These are phyloP conservation scores for Aspergillus tubingensis DNA, from an alignment of 2,329 filamentous ascomycete genomes.

Conservation along the genomic window DNA sequence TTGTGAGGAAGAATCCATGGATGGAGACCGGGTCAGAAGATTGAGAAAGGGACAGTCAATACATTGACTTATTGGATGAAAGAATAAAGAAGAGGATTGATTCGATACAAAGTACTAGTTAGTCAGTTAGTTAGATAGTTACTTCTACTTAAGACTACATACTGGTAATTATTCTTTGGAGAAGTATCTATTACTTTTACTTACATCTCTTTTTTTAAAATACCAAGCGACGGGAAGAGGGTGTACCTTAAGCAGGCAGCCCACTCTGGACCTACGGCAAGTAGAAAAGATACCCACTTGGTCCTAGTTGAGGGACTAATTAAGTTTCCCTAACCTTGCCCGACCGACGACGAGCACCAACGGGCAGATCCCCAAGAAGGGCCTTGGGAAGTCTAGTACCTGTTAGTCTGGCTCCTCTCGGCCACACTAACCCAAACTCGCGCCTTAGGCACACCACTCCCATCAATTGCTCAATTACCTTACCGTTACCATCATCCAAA, in stretches of 20 bases:
- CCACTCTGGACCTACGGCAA: conserved; percentile 4
- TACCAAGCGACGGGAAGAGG: neutral
- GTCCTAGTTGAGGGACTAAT: conserved; percentile 4
- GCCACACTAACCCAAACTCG: conserved; percentile 5
- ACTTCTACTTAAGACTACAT: too few species aligned
- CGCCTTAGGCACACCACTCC: conserved; percentile 11
- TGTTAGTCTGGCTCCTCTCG: conserved; percentile 11
- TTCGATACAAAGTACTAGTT: too few species aligned
- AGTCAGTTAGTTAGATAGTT: too few species aligned
- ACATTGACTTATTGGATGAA: too few species aligned
- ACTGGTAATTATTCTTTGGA: too few species aligned
- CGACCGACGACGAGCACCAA: conserved; percentile 13
- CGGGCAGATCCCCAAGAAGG: conserved; percentile 18
- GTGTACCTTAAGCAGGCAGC: neutral
- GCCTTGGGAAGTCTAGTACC: conserved; percentile 14
- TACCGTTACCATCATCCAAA: conserved; percentile 1
- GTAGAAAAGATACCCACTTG: conserved; percentile 6
- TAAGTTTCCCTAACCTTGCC: conserved; percentile 13
- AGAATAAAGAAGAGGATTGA: too few species aligned
- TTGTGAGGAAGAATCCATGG: neutral
- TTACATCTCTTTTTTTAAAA: too few species aligned
- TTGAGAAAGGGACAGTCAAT: too few species aligned
- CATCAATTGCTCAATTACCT: neutral
- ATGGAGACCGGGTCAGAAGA: neutral
- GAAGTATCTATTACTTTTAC: too few species aligned